Conservation (phyloP, 805 yeast species). For the Myxozyma monticola region DNA sequence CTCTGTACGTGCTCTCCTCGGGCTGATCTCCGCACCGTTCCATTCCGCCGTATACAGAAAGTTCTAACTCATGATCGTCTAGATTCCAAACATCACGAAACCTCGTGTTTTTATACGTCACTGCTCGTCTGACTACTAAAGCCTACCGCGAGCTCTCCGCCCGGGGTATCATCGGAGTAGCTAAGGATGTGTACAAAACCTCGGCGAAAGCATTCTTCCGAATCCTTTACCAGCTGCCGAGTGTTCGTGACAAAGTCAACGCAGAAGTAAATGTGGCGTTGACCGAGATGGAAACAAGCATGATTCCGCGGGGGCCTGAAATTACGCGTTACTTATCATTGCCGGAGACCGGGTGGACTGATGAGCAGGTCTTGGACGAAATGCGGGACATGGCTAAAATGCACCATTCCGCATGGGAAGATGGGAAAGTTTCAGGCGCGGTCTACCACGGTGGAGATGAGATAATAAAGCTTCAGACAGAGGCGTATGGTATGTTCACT, state of each 20-base stretch:
- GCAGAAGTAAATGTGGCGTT: conserved; percentile 55
- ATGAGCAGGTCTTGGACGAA: conserved; percentile 49
- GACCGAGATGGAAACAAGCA: conserved; percentile 51
- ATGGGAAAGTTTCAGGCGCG: conserved; percentile 89
- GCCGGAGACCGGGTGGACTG: conserved; percentile 61
- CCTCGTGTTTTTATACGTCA: conserved; percentile 7
- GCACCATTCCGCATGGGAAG: conserved; percentile 76
- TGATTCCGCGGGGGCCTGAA: conserved; percentile 56
- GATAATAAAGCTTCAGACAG: conserved; percentile 67
- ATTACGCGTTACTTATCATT: conserved; percentile 40
- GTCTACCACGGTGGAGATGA: conserved; percentile 95
- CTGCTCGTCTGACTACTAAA: conserved; percentile 9
- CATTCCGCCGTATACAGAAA: not conserved
- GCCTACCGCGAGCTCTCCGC: conserved; percentile 27
- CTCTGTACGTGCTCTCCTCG: not conserved
- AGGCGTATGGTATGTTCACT: conserved; percentile 72
- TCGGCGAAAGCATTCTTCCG: conserved; percentile 26
- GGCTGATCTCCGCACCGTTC: not conserved
- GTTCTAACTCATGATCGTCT: too few species aligned
- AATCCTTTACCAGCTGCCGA: conserved; percentile 48
- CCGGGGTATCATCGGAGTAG: conserved; percentile 32
- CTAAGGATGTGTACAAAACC: conserved; percentile 4
- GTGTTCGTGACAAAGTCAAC: conserved; percentile 57
- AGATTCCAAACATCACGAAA: conserved; percentile 7
- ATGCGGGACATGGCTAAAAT: conserved; percentile 48